Evolutionary conservation across 2,329 filamentous ascomycete species (phyloP).

Genomic region (Elsinoe arachidis): DNA sequence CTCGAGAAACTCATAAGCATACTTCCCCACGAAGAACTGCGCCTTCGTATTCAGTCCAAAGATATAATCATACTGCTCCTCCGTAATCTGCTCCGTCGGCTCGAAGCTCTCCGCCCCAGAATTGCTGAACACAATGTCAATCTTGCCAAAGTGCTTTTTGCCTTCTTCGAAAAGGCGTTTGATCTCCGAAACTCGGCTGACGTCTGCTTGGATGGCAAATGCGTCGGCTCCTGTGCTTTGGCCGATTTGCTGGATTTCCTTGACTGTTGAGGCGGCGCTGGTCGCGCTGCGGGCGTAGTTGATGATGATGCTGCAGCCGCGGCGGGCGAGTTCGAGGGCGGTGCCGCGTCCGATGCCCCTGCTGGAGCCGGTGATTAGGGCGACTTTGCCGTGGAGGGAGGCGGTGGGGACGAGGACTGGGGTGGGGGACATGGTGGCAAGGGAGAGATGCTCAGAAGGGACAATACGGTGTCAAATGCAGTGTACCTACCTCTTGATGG

Average conservation of each 20-base stretch:
- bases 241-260: constrained; percentile 36
- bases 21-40: constrained; percentile 46
- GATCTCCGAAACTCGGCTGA: constrained; percentile 38
- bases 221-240: constrained; percentile 30
- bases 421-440: no score
- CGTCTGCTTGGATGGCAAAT: constrained; percentile 50
- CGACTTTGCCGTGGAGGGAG: constrained; percentile 20
- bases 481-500: no score
- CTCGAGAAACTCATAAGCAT: constrained; percentile 44
- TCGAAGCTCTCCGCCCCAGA: constrained; percentile 46
- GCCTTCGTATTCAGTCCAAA: constrained; percentile 51
- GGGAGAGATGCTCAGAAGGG: no score
- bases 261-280: constrained; percentile 47
- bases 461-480: no score
- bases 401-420: no score
- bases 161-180: constrained; percentile 42
- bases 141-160: constrained; percentile 43
- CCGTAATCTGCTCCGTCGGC: constrained; percentile 39
- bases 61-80: constrained; percentile 43
- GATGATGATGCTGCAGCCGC: constrained; percentile 39
- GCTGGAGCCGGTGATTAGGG: constrained; percentile 34
- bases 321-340: constrained; percentile 30
- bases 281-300: constrained; percentile 50
- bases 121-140: constrained; percentile 53
- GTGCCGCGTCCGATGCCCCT: constrained; percentile 34